Conservation (phyloP, 2,329 filamentous ascomycete genomes). For the Colletotrichum truncatum region DNA sequence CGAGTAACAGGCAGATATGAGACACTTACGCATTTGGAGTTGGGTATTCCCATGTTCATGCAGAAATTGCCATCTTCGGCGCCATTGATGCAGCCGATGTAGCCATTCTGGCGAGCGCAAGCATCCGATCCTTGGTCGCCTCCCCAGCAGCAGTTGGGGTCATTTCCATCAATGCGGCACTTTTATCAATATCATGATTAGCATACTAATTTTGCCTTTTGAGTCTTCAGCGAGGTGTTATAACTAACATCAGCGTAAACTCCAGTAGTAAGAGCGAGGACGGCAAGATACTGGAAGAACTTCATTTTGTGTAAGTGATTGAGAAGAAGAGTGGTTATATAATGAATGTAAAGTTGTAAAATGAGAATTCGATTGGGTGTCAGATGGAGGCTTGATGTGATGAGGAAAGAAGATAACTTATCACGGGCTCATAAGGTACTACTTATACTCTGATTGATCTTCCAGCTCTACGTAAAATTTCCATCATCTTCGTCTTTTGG, state of each 20-base stretch:
- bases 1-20: too few relatives aligned
- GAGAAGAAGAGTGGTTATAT: background rate
- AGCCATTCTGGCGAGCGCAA: background rate
- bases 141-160: slow-evolving; percentile 5
- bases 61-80: background rate
- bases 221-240: background rate
- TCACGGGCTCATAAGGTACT: background rate
- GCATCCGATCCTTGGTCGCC: background rate
- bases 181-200: background rate
- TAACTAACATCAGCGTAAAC: background rate
- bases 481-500: background rate
- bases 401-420: background rate
- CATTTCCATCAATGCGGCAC: background rate
- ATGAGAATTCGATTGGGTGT: too few relatives aligned
- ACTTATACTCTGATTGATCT: background rate
- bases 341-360: background rate
- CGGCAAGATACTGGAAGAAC: background rate
- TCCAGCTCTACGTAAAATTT: background rate
- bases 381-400: background rate
- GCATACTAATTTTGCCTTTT: background rate
- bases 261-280: background rate
- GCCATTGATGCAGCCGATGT: slow-evolving; percentile 3
- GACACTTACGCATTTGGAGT: background rate
- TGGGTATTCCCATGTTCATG: background rate
- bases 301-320: background rate